A percentile compares a stretch with the other conserved stretches of the same genome.
phyloP scores from a whole-genome alignment of 805 yeast genomes.

The Cyberlindnera euphorbiae region DNA sequence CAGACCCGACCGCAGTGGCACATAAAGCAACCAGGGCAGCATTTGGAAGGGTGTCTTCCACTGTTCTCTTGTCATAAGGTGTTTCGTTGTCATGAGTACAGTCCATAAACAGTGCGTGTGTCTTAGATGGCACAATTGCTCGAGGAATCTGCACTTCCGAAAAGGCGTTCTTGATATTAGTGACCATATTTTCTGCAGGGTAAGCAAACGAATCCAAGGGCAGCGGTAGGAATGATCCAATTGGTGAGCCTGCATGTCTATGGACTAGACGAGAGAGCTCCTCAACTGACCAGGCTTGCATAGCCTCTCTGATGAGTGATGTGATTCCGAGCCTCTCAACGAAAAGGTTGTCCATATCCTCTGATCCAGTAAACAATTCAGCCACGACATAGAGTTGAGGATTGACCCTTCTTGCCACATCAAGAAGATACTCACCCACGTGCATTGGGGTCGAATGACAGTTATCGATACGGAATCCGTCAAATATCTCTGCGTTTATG shows the following conservation, averaged over 20 bases:
- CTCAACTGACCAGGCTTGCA: slow-evolving; percentile 90
- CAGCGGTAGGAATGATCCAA: slow-evolving; percentile 82
- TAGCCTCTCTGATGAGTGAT: slow-evolving; percentile 89
- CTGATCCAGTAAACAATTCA: slow-evolving; percentile 90
- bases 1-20: slow-evolving; percentile 90
- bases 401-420: slow-evolving; percentile 78
- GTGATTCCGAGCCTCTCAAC: slow-evolving; percentile 89
- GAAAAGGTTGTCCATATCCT: slow-evolving; percentile 81
- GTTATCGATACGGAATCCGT: slow-evolving; percentile 90
- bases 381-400: slow-evolving; percentile 92
- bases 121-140: slow-evolving; percentile 61
- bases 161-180: slow-evolving; percentile 26
- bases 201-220: slow-evolving; percentile 73
- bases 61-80: slow-evolving; percentile 84
- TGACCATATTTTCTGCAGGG: slow-evolving; percentile 40
- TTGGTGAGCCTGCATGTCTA: slow-evolving; percentile 91
- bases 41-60: slow-evolving; percentile 90
- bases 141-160: slow-evolving; percentile 69
- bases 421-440: slow-evolving; percentile 86
- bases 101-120: slow-evolving; percentile 95
- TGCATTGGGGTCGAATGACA: slow-evolving; percentile 96
- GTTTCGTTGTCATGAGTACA: slow-evolving; percentile 95
- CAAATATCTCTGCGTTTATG: slow-evolving; percentile 65
- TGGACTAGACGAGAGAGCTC: slow-evolving; percentile 85
- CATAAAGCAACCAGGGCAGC: slow-evolving; percentile 94